Conservation (phyloP, 148 eudicot species). For the Tetragonia tetragonoides region DNA sequence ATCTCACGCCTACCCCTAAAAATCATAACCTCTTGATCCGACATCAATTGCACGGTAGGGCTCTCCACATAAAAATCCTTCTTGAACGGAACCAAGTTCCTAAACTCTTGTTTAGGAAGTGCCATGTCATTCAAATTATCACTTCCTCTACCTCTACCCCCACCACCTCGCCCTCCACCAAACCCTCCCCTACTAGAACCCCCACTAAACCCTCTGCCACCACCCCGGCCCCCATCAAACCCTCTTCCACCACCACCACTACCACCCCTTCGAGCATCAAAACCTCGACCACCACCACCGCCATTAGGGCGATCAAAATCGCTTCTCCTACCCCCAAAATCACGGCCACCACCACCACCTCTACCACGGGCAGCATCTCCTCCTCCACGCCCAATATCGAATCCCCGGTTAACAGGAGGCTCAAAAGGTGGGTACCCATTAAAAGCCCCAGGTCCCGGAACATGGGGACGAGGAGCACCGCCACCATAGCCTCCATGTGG, state of each 20-base stretch:
- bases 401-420: constrained; percentile 58
- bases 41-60: constrained; percentile 61
- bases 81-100: constrained; percentile 69
- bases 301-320: constrained; percentile 29
- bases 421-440: constrained; percentile 57
- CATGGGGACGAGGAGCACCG: constrained; percentile 29
- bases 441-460: constrained; percentile 33
- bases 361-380: constrained; percentile 34
- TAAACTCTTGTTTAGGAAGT: constrained; percentile 81
- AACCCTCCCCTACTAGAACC: constrained; percentile 22
- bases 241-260: constrained; percentile 44
- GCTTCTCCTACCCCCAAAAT: constrained; percentile 30
- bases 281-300: constrained; percentile 41
- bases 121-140: constrained; percentile 71
- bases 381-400: constrained; percentile 44
- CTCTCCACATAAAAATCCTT: constrained; percentile 82
- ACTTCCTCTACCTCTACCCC: constrained; percentile 38
- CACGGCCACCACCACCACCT: constrained; percentile 38
- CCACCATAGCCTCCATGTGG: constrained; percentile 36
- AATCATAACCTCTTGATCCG: constrained; percentile 30
- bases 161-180: constrained; percentile 38
- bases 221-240: constrained; percentile 38
- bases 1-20: constrained; percentile 68
- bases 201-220: constrained; percentile 41
- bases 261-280: constrained; percentile 41